phyloP scores from a whole-genome alignment of 768 basidiomycete genomes.

The Favolaschia claudopus region DNA sequence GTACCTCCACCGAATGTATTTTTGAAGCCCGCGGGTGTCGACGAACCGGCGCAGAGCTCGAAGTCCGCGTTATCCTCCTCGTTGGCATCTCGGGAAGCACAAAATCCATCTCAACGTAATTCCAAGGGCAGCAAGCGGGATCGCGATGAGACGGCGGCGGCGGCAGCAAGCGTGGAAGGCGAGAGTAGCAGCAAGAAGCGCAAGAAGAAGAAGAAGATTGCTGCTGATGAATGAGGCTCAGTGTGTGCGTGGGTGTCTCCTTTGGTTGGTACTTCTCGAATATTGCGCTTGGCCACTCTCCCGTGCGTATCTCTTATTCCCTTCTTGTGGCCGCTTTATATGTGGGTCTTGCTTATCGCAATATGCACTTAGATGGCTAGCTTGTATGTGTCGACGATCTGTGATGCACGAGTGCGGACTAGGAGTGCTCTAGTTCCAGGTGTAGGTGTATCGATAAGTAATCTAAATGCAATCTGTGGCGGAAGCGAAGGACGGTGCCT shows the following conservation, averaged over 20 bases:
- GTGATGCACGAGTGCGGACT: too few relatives aligned
- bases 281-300: too few relatives aligned
- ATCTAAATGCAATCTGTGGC: too few relatives aligned
- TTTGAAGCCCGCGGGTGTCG: slow-evolving; percentile 65
- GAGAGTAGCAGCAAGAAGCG: slow-evolving; percentile 47
- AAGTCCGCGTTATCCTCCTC: slow-evolving; percentile 12
- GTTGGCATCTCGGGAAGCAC: too few relatives aligned
- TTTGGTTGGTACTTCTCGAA: not conserved
- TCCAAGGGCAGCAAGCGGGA: slow-evolving; percentile 38
- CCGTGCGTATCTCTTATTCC: not conserved
- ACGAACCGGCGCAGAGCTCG: slow-evolving; percentile 47
- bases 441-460: too few relatives aligned
- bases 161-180: slow-evolving; percentile 28
- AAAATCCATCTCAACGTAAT: slow-evolving; percentile 36
- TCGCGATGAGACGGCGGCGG: slow-evolving; percentile 31
- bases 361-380: slow-evolving; percentile 9
- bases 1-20: slow-evolving; percentile 39
- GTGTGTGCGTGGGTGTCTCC: not conserved
- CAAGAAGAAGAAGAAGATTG: slow-evolving; percentile 29
- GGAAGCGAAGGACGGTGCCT: too few relatives aligned
- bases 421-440: too few relatives aligned
- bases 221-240: not conserved
- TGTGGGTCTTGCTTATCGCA: not conserved
- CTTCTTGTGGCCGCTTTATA: too few relatives aligned
- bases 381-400: not conserved